These are phyloP conservation scores for Moesziomyces globuligerus DNA, from an alignment of 1,284 basidiomycete genomes.

Conservation along the genomic window DNA sequence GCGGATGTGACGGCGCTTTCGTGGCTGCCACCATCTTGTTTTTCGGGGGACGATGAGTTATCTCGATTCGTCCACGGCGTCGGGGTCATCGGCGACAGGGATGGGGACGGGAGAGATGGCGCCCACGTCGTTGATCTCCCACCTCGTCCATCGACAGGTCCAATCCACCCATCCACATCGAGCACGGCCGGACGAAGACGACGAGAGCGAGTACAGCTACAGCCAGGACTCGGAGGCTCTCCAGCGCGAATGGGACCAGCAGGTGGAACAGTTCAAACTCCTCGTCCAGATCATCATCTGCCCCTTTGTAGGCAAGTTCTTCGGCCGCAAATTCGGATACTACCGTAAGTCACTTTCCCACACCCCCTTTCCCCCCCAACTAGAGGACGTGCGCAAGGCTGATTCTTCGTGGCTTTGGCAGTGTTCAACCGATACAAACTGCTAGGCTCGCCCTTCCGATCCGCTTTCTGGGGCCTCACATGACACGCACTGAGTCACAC, in stretches of 20 bases:
- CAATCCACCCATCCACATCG: too few species aligned
- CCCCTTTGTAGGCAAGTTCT: conserved; percentile 50
- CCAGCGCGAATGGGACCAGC: conserved; percentile 51
- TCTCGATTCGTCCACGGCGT: too few species aligned
- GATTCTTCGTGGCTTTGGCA: background rate
- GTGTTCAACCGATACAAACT: conserved; percentile 32
- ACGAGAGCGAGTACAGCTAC: background rate
- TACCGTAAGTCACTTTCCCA: conserved; percentile 36
- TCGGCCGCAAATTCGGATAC: conserved; percentile 45
- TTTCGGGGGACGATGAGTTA: background rate
- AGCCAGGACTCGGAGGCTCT: conserved; percentile 11
- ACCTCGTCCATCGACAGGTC: background rate
- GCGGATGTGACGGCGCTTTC: too few species aligned
- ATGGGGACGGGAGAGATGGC: background rate
- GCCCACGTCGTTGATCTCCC: conserved; percentile 1
- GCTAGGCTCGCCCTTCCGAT: conserved; percentile 12
- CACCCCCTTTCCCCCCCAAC: background rate
- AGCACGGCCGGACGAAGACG: too few species aligned
- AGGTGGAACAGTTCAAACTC: conserved; percentile 41
- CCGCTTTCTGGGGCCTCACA: conserved; percentile 19
- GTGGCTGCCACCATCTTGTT: background rate
- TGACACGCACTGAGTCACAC: too few species aligned
- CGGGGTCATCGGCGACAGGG: too few species aligned
- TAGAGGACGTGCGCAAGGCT: background rate
- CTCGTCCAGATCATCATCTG: conserved; percentile 49